Base-by-base conservation (phyloP, 2,329 filamentous ascomycete species). In the Penicillium polonicum region DNA sequence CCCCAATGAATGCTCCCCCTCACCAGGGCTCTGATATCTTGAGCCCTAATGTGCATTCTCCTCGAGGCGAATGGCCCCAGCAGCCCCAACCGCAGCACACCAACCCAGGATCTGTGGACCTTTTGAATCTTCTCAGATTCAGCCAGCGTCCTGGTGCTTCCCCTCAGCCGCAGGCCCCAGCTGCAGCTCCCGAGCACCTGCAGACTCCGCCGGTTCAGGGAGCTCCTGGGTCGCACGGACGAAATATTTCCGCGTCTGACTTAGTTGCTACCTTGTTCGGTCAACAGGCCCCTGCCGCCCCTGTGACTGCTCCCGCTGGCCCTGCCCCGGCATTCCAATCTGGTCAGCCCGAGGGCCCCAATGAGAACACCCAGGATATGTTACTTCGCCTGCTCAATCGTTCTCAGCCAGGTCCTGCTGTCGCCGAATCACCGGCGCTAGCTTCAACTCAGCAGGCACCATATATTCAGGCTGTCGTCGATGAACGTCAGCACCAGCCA, bases 341-440 rank as follows among this genome's bases (percentile, higher is more conserved):
- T 55, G 60, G 65, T 64, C 59, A 69, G 60, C 57, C 60, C 35
- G 70, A 65, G 13, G 62, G 63, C 35, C 60, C 61, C 31, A 65
- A 63, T 46, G 82, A 85, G 46, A 88, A 91, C 72, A 90, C 92
- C 5, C 90, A 95, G 74, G 88, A 93, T 62, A 90, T 94, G 70
- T 81, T 99, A 48, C 85, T 97, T 61, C 89, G 91, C 67, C 81
- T 97, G 58, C 83, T 99, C 62, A 94, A 92, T 69, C 87, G 89
- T 48, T 87, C 89, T 52, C 92, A 73, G 45, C 62, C 70, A 31
- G 64, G 60, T 13, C 60, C 66, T 29, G 54, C 73, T 67, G 67
- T 65, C 31, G 52, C 62, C 1, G 60, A 74, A 15, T 72, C 79
- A 15, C 73, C 76, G 21, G 65, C 78, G 27, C 76, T 78, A 53